Evolutionary conservation across 2,329 filamentous ascomycete genomes (phyloP).

Genomic region (Torrubiellomyces zombiae): DNA sequence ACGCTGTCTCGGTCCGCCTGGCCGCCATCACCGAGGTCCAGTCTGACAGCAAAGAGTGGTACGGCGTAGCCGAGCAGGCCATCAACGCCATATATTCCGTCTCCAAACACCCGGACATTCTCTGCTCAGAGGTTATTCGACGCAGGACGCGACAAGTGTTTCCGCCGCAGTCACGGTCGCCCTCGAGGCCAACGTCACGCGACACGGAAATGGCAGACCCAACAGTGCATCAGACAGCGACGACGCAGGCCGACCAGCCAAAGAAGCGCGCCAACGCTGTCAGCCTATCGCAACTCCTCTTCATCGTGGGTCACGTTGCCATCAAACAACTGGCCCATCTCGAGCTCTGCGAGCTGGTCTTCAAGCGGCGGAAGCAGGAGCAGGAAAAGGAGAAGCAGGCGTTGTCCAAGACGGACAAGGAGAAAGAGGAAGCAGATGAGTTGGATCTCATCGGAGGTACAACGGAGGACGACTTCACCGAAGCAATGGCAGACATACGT

Average conservation of each 20-base stretch:
- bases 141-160: slow-evolving; percentile 78
- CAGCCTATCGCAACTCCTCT: slow-evolving; percentile 75
- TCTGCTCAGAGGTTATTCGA: slow-evolving; percentile 81
- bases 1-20: slow-evolving; percentile 67
- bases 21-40: slow-evolving; percentile 73
- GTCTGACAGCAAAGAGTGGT: slow-evolving; percentile 90
- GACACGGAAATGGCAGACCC: slow-evolving; percentile 19
- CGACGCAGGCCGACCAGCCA: slow-evolving; percentile 12
- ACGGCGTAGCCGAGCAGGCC: slow-evolving; percentile 87
- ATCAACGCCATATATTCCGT: slow-evolving; percentile 89
- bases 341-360: slow-evolving; percentile 92
- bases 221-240: slow-evolving; percentile 13
- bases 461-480: slow-evolving; percentile 82
- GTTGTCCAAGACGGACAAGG: slow-evolving; percentile 29
- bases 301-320: slow-evolving; percentile 88
- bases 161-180: slow-evolving; percentile 24
- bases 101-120: slow-evolving; percentile 80
- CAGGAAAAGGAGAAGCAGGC: slow-evolving; percentile 64
- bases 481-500: slow-evolving; percentile 69
- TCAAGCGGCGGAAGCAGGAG: slow-evolving; percentile 88
- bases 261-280: slow-evolving; percentile 52
- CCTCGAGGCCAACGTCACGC: slow-evolving; percentile 24
- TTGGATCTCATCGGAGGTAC: slow-evolving; percentile 94
- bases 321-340: slow-evolving; percentile 99
- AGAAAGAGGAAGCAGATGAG: slow-evolving; percentile 57